Evolutionary conservation across 1,139 yeast species (phyloP).

Genomic region (Pichiaceae sp.): DNA sequence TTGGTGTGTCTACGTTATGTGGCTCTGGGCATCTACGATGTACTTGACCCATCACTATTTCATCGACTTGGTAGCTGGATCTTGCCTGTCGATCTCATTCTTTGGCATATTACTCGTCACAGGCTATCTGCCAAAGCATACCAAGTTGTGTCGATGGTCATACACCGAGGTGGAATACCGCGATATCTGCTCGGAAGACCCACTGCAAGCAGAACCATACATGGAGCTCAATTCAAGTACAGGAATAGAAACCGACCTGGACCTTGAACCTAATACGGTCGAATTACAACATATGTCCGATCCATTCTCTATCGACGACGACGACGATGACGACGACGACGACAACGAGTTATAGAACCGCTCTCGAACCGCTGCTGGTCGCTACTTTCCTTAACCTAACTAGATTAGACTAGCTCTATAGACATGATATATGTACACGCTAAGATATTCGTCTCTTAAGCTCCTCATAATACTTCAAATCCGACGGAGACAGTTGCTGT

Average conservation of each 20-base stretch:
- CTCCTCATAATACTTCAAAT: constrained; percentile 17
- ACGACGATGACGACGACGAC: constrained; percentile 10
- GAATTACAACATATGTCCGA: constrained; percentile 2
- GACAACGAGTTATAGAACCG: no score
- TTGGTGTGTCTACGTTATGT: constrained; percentile 69
- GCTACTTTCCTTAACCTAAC: neutral
- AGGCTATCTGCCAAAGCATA: constrained; percentile 21
- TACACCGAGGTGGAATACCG: constrained; percentile 29
- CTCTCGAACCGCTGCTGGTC: no score
- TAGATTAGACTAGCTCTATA: neutral
- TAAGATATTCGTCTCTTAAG: constrained; percentile 10
- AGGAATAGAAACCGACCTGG: neutral
- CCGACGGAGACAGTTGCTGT: constrained; percentile 16
- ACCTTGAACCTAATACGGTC: neutral
- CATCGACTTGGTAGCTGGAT: constrained; percentile 83
- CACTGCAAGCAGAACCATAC: constrained; percentile 8
- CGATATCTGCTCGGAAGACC: constrained; percentile 17
- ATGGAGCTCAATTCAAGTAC: neutral
- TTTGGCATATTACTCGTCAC: constrained; percentile 15
- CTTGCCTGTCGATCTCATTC: constrained; percentile 18
- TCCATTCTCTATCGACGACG: constrained; percentile 11
- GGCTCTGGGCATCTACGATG: constrained; percentile 99
- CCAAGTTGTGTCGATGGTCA: constrained; percentile 79
- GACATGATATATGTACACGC: neutral
- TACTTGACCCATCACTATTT: constrained; percentile 94